Conservation (phyloP, 169 alveolate genomes). For the Miamiensis avidus region DNA sequence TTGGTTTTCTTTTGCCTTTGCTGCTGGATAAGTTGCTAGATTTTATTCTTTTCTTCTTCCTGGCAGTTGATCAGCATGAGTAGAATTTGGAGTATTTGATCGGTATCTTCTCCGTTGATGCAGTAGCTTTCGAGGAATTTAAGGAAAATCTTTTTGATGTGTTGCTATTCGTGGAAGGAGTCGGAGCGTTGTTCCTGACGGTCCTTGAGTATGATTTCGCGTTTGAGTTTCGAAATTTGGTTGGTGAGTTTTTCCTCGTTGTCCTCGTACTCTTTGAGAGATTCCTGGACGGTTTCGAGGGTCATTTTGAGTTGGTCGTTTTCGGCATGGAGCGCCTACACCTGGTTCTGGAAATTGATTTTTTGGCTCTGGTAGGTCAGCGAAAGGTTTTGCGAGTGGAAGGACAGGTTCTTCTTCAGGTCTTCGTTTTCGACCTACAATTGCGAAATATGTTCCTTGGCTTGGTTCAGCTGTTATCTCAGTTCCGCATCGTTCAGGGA, state of each 20-base stretch:
- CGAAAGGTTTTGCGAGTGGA: background rate
- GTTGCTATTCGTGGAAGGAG: background rate
- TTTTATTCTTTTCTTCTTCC: too few relatives aligned
- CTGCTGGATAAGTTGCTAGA: too few relatives aligned
- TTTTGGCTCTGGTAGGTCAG: background rate
- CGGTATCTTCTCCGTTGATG: too few relatives aligned
- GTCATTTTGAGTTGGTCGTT: too few relatives aligned
- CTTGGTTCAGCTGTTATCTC: background rate
- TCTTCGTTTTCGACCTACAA: background rate
- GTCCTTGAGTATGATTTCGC: background rate
- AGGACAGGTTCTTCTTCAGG: background rate
- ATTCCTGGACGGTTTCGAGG: background rate
- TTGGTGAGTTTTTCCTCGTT: background rate
- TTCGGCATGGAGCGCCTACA: background rate
- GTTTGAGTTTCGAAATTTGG: background rate
- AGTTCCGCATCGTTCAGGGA: background rate
- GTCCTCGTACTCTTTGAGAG: background rate
- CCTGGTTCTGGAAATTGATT: background rate
- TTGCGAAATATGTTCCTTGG: background rate
- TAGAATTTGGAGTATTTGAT: too few relatives aligned
- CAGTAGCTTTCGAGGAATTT: too few relatives aligned
- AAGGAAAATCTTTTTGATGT: too few relatives aligned
- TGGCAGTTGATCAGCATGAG: too few relatives aligned
- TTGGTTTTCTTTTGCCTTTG: too few relatives aligned
- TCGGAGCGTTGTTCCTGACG: background rate